These are phyloP conservation scores for Casuarina cunninghamiana DNA, from an alignment of 306 rosid species.

Conservation along the genomic window DNA sequence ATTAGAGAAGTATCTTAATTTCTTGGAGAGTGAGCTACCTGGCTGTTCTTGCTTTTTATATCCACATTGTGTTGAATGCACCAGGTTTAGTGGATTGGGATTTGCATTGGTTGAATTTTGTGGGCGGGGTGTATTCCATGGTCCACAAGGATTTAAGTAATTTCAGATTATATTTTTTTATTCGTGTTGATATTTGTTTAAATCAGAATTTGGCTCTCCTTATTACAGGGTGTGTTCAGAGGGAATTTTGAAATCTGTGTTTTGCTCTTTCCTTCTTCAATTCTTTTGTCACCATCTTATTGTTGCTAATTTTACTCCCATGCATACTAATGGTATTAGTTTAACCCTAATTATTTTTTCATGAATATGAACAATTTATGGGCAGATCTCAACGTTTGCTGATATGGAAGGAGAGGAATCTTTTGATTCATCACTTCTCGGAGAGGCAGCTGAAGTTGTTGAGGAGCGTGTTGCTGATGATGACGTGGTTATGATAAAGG, in stretches of 20 bases:
- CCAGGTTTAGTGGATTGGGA: too few species aligned
- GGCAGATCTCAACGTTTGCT: conserved; percentile 93
- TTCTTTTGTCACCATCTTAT: neutral
- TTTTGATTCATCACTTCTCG: conserved; percentile 88
- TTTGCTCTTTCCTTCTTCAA: neutral
- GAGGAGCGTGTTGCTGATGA: conserved; percentile 95
- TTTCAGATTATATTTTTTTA: too few species aligned
- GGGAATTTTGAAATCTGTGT: neutral
- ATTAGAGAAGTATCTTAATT: too few species aligned
- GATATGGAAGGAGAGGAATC: conserved; percentile 99
- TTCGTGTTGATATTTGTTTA: too few species aligned
- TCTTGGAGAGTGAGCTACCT: too few species aligned
- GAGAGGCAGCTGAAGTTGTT: conserved; percentile 93
- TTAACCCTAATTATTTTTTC: conserved; percentile 7
- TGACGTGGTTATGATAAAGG: conserved; percentile 85
- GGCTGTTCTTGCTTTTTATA: too few species aligned
- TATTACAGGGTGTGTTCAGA: neutral
- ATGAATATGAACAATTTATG: conserved; percentile 20
- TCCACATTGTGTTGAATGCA: too few species aligned
- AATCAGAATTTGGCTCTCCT: neutral
- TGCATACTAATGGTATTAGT: neutral
- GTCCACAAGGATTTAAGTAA: too few species aligned
- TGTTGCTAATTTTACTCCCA: neutral
- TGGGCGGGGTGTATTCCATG: neutral
- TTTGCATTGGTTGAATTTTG: neutral